Conservation (phyloP, 1,284 basidiomycete genomes). For the Malassezia obtusa region DNA sequence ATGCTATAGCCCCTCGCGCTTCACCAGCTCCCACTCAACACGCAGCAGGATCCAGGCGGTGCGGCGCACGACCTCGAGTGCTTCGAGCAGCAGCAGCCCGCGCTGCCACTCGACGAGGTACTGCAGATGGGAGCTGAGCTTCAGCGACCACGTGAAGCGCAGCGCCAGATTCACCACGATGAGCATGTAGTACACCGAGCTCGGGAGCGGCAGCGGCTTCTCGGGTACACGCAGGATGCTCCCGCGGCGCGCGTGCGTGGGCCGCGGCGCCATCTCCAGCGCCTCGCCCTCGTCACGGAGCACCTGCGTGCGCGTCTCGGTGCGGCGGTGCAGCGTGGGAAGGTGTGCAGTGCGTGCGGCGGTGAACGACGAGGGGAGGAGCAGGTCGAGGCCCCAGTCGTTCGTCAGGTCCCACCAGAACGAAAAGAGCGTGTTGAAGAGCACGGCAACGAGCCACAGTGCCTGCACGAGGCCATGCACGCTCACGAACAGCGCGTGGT, state of each 20-base stretch:
- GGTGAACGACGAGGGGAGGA: slow-evolving; percentile 48
- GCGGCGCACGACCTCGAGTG: slow-evolving; percentile 74
- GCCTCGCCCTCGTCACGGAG: background rate
- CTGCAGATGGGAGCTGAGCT: slow-evolving; percentile 78
- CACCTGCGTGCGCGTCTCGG: background rate
- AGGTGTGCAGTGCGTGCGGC: background rate
- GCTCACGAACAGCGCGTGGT: background rate
- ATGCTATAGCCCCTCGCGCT: background rate
- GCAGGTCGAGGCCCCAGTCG: slow-evolving; percentile 85
- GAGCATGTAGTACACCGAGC: slow-evolving; percentile 69
- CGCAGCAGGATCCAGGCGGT: slow-evolving; percentile 97
- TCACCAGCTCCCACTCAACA: slow-evolving; percentile 57
- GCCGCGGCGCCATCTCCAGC: background rate
- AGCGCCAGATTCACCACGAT: slow-evolving; percentile 77
- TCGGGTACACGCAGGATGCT: slow-evolving; percentile 51
- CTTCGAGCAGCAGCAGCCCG: slow-evolving; percentile 79
- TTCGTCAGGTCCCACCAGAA: slow-evolving; percentile 99
- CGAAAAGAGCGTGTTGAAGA: slow-evolving; percentile 82
- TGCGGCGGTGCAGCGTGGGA: slow-evolving; percentile 13
- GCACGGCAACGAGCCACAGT: slow-evolving; percentile 68
- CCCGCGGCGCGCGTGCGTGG: slow-evolving; percentile 3
- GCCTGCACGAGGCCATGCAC: background rate
- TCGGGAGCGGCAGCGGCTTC: slow-evolving; percentile 61
- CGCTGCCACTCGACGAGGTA: slow-evolving; percentile 69
- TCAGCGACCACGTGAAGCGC: slow-evolving; percentile 88